Conservation (phyloP, 768 basidiomycete species). For the Russula vinacea region DNA sequence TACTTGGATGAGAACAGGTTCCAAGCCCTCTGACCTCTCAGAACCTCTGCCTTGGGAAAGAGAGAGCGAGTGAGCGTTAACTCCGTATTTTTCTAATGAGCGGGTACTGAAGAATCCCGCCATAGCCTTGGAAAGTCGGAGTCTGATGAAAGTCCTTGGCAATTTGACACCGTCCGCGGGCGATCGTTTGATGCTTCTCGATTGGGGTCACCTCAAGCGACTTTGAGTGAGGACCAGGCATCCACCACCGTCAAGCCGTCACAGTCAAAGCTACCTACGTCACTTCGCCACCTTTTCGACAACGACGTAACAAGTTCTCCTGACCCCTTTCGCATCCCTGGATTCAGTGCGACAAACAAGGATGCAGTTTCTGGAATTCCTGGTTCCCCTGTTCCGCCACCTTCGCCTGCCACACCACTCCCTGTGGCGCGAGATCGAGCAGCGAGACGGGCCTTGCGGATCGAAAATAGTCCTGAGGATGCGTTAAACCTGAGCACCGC, state of each 20-base stretch:
- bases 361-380: slow-evolving; percentile 30
- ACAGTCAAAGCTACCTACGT: slow-evolving; percentile 63
- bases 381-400: slow-evolving; percentile 29
- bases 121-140: slow-evolving; percentile 14
- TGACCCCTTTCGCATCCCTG: slow-evolving; percentile 46
- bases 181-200: slow-evolving; percentile 33
- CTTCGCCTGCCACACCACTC: slow-evolving; percentile 39
- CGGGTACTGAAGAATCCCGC: slow-evolving; percentile 33
- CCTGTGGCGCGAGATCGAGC: slow-evolving; percentile 36
- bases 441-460: slow-evolving; percentile 35
- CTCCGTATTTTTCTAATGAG: slow-evolving; percentile 16
- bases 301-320: slow-evolving; percentile 42
- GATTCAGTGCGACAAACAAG: slow-evolving; percentile 33
- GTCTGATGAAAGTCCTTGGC: slow-evolving; percentile 53
- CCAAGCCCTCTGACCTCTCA: slow-evolving; percentile 41
- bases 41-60: slow-evolving; percentile 70
- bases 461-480: slow-evolving; percentile 42
- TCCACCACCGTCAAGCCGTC: slow-evolving; percentile 51
- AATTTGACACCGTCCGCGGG: slow-evolving; percentile 69
- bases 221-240: slow-evolving; percentile 11
- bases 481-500: slow-evolving; percentile 45
- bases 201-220: slow-evolving; percentile 7
- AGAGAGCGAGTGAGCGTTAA: slow-evolving; percentile 47
- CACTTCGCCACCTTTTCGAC: slow-evolving; percentile 76
- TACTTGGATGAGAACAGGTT: slow-evolving; percentile 55